Percentiles rank a stretch among this genome's conserved stretches.
phyloP scores from a whole-genome alignment of 2,329 filamentous ascomycete genomes.

The Epichloe brachyelytri region DNA sequence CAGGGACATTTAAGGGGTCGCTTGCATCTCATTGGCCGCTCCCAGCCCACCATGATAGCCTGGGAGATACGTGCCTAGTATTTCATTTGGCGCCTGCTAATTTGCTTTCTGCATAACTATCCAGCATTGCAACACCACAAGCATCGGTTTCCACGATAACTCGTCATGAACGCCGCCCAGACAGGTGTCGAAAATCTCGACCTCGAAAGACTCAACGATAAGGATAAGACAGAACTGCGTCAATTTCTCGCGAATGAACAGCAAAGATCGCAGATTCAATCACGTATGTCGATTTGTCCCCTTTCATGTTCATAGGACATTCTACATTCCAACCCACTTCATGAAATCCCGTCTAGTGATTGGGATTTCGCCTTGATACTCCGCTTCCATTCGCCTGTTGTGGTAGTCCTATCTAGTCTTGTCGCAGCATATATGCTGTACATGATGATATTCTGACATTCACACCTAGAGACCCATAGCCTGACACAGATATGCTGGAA shows the following conservation, averaged over 20 bases:
- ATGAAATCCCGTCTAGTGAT: too few relatives aligned
- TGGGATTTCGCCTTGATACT: too few relatives aligned
- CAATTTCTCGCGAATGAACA: constrained; percentile 74
- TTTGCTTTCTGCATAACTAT: not conserved
- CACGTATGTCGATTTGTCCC: constrained; percentile 29
- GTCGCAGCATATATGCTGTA: constrained; percentile 9
- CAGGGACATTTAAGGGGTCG: too few relatives aligned
- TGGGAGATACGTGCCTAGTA: too few relatives aligned
- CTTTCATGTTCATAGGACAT: not conserved
- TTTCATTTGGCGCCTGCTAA: not conserved
- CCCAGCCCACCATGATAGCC: too few relatives aligned
- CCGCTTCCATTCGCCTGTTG: not conserved
- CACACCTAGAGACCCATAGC: constrained; percentile 35
- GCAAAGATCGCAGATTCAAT: constrained; percentile 61
- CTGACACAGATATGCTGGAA: constrained; percentile 76
- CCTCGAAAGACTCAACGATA: constrained; percentile 61
- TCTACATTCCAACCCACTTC: too few relatives aligned
- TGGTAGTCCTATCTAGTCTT: not conserved
- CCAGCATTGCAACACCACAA: not conserved
- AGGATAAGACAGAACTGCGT: constrained; percentile 78
- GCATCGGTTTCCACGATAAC: not conserved
- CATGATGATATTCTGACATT: not conserved
- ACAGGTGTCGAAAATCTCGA: constrained; percentile 41
- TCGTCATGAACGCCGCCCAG: constrained; percentile 23
- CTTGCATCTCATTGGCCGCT: too few relatives aligned